phyloP scores from a whole-genome alignment of 805 yeast species.

The Clavispora carvajalis region DNA sequence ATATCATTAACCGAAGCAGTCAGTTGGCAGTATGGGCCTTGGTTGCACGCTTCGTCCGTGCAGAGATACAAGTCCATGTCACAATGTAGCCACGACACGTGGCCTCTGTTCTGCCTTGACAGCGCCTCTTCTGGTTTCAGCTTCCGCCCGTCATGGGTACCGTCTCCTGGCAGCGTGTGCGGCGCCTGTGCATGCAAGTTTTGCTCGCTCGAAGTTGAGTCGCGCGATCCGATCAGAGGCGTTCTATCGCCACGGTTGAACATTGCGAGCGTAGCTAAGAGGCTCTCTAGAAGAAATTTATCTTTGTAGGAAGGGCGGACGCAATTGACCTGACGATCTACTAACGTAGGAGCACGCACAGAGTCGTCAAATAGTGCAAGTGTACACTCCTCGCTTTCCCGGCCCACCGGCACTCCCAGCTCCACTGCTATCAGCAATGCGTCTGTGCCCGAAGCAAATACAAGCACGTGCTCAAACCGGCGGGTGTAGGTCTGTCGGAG shows the following conservation, averaged over 20 bases:
- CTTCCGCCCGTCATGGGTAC: not conserved
- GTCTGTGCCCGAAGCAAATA: conserved; percentile 6
- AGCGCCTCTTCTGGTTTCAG: not conserved
- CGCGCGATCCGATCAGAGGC: not conserved
- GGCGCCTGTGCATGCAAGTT: not conserved
- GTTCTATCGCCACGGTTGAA: not conserved
- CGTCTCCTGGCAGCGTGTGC: not conserved
- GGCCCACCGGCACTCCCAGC: conserved; percentile 2
- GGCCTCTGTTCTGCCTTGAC: not conserved
- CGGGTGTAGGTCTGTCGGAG: conserved; percentile 4
- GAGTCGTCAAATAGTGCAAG: conserved; percentile 5
- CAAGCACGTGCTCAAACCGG: conserved; percentile 12
- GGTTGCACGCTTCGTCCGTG: conserved; percentile 10
- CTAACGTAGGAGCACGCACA: not conserved
- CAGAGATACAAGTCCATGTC: conserved; percentile 11
- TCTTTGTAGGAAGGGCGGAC: conserved; percentile 11
- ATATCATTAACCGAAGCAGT: conserved; percentile 7
- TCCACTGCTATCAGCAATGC: conserved; percentile 4
- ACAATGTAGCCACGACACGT: conserved; percentile 13
- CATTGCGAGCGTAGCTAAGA: conserved; percentile 5
- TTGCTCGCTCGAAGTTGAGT: not conserved
- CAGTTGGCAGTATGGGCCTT: conserved; percentile 10
- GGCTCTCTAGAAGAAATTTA: conserved; percentile 9
- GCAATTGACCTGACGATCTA: conserved; percentile 2
- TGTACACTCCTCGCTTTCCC: conserved; percentile 1